Evolutionary conservation across 148 eudicot species (phyloP).

Genomic region (Rhododendron kiyosumense): DNA sequence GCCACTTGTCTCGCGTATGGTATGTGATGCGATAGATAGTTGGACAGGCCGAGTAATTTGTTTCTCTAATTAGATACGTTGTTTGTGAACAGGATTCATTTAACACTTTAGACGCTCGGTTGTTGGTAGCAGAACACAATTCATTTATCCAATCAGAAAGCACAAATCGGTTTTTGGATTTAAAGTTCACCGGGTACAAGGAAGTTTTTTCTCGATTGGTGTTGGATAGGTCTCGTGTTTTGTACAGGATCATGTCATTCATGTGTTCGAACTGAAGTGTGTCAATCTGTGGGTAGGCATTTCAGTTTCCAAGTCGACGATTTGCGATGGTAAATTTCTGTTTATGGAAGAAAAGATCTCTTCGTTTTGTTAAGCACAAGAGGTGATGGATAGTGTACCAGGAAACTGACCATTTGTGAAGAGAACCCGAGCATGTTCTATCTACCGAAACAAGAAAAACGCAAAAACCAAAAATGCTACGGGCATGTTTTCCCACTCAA

Average conservation of each 20-base stretch:
- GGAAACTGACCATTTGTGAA: background rate
- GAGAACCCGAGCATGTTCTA: background rate
- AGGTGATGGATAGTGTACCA: background rate
- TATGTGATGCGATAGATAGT: background rate
- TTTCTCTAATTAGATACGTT: background rate
- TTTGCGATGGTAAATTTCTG: background rate
- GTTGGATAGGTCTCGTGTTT: background rate
- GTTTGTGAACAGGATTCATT: background rate
- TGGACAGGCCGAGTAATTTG: background rate
- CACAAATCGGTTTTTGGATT: background rate
- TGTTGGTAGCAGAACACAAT: background rate
- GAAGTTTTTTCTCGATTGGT: background rate
- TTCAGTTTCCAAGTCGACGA: background rate
- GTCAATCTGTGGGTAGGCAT: background rate
- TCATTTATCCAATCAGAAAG: background rate
- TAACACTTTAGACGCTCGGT: background rate
- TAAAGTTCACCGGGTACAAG: background rate
- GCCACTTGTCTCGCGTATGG: background rate
- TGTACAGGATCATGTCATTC: background rate
- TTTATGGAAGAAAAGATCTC: background rate
- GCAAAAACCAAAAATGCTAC: background rate
- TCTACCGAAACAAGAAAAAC: background rate
- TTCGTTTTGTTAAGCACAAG: background rate
- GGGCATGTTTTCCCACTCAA: slow-evolving; percentile 23
- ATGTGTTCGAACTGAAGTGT: background rate